Conservation (phyloP, 768 basidiomycete species). For the Lactarius akahatsu region DNA sequence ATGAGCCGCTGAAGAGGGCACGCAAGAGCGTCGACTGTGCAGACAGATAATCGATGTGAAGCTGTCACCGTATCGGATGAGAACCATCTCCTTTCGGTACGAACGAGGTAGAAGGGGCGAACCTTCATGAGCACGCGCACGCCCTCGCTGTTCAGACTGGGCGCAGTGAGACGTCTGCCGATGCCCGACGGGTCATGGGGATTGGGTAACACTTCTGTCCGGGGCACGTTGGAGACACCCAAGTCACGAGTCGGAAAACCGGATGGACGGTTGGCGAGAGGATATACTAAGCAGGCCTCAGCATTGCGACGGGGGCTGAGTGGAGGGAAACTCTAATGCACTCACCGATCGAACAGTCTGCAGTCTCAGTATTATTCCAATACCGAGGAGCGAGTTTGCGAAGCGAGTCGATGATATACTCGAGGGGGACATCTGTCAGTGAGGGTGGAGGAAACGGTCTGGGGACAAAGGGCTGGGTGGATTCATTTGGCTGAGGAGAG, state of each 20-base stretch:
- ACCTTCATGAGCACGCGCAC: conserved; percentile 66
- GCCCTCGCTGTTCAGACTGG: conserved; percentile 44
- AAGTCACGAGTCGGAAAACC: background rate
- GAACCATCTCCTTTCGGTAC: conserved; percentile 1
- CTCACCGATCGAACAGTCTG: conserved; percentile 76
- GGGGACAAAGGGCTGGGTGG: conserved; percentile 45
- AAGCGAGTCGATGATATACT: conserved; percentile 71
- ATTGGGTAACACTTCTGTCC: conserved; percentile 26
- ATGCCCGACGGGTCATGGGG: conserved; percentile 44
- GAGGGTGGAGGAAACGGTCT: conserved; percentile 65
- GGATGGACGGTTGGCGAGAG: conserved; percentile 4
- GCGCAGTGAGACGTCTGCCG: conserved; percentile 53
- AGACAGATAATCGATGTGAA: conserved; percentile 81
- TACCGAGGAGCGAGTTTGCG: conserved; percentile 63
- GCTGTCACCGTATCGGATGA: conserved; percentile 40
- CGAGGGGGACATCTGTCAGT: conserved; percentile 61
- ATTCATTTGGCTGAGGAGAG: conserved; percentile 25
- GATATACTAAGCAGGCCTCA: conserved; percentile 22
- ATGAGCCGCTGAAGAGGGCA: conserved; percentile 66
- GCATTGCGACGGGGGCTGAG: background rate
- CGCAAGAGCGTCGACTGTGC: conserved; percentile 76
- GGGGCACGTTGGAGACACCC: conserved; percentile 15
- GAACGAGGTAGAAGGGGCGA: conserved; percentile 28
- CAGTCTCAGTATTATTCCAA: conserved; percentile 74
- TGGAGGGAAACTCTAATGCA: background rate